phyloP scores from a whole-genome alignment of 768 basidiomycete species.

The Royoungia palumana region DNA sequence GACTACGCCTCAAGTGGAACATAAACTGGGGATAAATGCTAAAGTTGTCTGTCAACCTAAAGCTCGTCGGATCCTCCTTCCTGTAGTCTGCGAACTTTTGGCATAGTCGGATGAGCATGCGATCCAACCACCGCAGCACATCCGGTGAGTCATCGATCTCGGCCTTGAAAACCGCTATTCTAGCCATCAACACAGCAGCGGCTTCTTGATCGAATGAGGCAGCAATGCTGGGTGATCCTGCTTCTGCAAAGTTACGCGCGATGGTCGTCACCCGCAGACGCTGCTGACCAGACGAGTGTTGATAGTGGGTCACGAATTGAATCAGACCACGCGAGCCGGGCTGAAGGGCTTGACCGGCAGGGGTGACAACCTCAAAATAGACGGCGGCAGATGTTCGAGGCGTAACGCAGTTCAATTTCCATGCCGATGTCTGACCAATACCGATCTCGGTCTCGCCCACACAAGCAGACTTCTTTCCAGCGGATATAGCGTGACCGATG shows the following conservation, averaged over 20 bases:
- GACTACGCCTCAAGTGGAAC: slow-evolving; percentile 97
- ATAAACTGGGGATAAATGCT: slow-evolving; percentile 99
- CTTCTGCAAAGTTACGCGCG: slow-evolving; percentile 95
- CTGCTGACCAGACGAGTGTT: slow-evolving; percentile 94
- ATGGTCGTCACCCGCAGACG: slow-evolving; percentile 97
- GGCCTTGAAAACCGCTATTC: slow-evolving; percentile 98
- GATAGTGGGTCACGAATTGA: slow-evolving; percentile 98
- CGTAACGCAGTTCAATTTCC: slow-evolving; percentile 92
- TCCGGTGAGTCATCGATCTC: slow-evolving; percentile 98
- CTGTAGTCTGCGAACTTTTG: slow-evolving; percentile 99
- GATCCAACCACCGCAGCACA: slow-evolving; percentile 93
- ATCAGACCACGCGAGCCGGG: slow-evolving; percentile 91
- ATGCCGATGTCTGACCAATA: slow-evolving; percentile 96
- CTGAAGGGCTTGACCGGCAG: slow-evolving; percentile 88
- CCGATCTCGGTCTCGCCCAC: slow-evolving; percentile 99
- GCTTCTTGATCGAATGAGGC: slow-evolving; percentile 98
- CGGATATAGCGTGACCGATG: slow-evolving; percentile 96
- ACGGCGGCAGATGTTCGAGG: slow-evolving; percentile 86
- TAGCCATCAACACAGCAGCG: slow-evolving; percentile 95
- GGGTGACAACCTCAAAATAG: slow-evolving; percentile 98
- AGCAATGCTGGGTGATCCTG: slow-evolving; percentile 91
- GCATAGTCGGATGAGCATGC: slow-evolving; percentile 97
- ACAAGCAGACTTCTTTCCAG: slow-evolving; percentile 92
- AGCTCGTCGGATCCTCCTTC: slow-evolving; percentile 94
- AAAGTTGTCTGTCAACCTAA: slow-evolving; percentile 92